Evolutionary conservation across 2,329 filamentous ascomycete species (phyloP), one percentile per base, ranked within the genome.

Genomic region (Penicillium sp.): DNA sequence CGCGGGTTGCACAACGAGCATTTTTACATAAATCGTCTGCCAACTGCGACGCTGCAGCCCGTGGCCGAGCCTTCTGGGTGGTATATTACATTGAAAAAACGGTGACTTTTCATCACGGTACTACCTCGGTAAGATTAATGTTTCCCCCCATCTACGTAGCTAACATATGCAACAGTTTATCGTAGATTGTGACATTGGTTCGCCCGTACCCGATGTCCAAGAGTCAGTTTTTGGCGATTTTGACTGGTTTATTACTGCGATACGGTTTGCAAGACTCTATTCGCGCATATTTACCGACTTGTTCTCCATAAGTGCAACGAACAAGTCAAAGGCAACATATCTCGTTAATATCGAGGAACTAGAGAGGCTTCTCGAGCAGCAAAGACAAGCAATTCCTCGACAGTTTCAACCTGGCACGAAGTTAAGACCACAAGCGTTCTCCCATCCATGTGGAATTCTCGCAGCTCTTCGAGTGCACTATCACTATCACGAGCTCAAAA

Each of bases 41-140:
- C 13, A 7, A n/a, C 49, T 13, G 5, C 3, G 49, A 53, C 30
- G 30, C 49, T 35, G 30, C 30, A 19, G 33, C 49, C 0, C 33
- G 49, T 53, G 22, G 33, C n/a, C 26, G 49, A 35, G 33, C 22
- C 49, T 53, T 53, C 12, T 53, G 49, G 49, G 49, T 53, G 26
- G 30, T 53, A 19, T 53, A 53, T 22, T 53, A 35, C n/a, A 53
- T 53, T 30, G 49, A 53, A 15, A 53, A 53, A 53, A 30, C 30
- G 10, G 33, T 53, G 6, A 35, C 28, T 15, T 53, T 53, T 35
- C 30, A 53, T 53, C 33, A 35, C 30, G 28, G 33, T 22, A 53
- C 30, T 35, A 35, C 28, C 5, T 53, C 49, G 9, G 49, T 53
- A 10, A 53, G 49, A 5, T 35, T 30, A 0, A 1, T 30, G 6